phyloP scores from a whole-genome alignment of 192 early-diverging fungal species.

The Coemansia sp. region DNA sequence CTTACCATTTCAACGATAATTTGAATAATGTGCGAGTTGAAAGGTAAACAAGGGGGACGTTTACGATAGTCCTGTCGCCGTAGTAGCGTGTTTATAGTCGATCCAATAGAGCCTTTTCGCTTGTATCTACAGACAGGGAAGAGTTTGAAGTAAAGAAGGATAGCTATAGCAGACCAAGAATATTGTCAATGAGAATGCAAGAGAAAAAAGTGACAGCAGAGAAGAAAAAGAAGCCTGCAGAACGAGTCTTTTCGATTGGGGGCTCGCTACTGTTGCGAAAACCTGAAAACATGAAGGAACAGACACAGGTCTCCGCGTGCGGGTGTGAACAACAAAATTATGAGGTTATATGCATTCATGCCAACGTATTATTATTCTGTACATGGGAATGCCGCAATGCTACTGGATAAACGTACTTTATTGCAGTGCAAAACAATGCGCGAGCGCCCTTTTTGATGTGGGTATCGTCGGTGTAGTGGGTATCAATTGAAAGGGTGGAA shows the following conservation, averaged over 20 bases:
- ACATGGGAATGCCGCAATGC: background rate
- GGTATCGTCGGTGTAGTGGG: constrained; percentile 3
- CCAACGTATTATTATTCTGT: background rate
- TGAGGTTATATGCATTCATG: constrained; percentile 1
- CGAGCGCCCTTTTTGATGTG: background rate
- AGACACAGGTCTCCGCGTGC: background rate
- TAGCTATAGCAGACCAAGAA: background rate
- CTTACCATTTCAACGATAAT: constrained; percentile 5
- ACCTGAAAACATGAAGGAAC: background rate
- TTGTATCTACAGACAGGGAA: background rate
- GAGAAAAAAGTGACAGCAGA: background rate
- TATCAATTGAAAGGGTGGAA: background rate
- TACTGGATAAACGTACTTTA: background rate
- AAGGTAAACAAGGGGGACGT: background rate
- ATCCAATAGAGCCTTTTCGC: background rate
- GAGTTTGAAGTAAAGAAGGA: background rate
- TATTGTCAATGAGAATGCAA: background rate
- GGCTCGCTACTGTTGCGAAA: background rate
- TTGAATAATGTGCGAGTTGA: background rate
- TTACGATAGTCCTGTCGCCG: background rate
- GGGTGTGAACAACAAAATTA: background rate
- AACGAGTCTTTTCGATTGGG: background rate
- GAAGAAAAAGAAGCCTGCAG: background rate
- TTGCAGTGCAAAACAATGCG: background rate
- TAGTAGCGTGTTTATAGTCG: background rate